These are phyloP conservation scores for Albatrellus ellisii DNA, from an alignment of 768 basidiomycete species.

Conservation along the genomic window DNA sequence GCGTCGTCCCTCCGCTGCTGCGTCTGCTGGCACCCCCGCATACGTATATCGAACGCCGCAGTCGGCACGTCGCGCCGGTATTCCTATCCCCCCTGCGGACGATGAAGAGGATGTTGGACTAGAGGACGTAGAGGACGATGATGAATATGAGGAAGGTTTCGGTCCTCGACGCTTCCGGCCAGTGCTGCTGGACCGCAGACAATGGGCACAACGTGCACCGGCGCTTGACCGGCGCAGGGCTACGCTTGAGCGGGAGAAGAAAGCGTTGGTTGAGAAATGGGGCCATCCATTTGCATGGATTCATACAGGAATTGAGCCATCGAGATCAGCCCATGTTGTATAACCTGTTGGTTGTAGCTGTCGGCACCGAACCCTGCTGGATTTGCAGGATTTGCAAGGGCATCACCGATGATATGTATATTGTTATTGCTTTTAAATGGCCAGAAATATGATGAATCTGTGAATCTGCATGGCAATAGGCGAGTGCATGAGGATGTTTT, in stretches of 20 bases:
- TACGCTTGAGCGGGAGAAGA: slow-evolving; percentile 4
- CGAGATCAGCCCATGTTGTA: too few species aligned
- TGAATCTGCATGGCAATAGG: too few species aligned
- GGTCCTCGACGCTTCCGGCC: slow-evolving; percentile 11
- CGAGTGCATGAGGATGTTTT: too few species aligned
- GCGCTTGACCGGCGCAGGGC: slow-evolving; percentile 7
- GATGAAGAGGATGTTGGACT: neutral
- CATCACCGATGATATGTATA: too few species aligned
- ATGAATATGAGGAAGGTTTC: slow-evolving; percentile 1
- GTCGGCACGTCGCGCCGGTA: slow-evolving; percentile 4
- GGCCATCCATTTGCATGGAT: slow-evolving; percentile 8
- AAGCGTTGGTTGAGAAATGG: slow-evolving; percentile 6
- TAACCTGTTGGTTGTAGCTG: too few species aligned
- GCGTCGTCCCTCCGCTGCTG: neutral
- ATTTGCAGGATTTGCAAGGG: too few species aligned
- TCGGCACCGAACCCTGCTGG: too few species aligned
- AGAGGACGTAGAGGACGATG: neutral
- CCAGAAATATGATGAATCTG: too few species aligned
- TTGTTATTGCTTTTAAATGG: too few species aligned
- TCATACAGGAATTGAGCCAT: too few species aligned
- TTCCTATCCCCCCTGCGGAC: too few species aligned
- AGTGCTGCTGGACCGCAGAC: slow-evolving; percentile 10
- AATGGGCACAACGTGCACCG: slow-evolving; percentile 12
- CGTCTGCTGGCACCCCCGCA: neutral
- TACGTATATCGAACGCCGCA: slow-evolving; percentile 11